Evolutionary conservation across 2,329 filamentous ascomycete genomes (phyloP).

Genomic region (Chrysoporthe deuterocubensis): DNA sequence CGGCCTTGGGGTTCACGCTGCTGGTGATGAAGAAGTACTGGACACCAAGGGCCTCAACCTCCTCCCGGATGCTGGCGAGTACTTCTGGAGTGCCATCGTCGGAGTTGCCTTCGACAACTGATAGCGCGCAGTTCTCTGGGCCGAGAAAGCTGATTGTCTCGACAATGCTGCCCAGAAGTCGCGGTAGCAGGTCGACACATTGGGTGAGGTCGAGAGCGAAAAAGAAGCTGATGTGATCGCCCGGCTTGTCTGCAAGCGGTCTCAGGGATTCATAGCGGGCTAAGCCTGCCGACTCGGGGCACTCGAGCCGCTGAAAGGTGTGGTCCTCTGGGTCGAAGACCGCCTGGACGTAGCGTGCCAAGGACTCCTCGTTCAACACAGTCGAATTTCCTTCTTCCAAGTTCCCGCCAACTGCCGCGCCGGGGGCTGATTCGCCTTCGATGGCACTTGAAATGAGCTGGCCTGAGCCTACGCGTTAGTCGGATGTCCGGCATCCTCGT

Average conservation of each 20-base stretch:
- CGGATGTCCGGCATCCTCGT: not conserved
- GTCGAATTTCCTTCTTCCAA: not conserved
- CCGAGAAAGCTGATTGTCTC: constrained; percentile 48
- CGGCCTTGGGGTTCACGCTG: constrained; percentile 47
- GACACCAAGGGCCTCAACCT: constrained; percentile 44
- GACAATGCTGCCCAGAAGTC: constrained; percentile 49
- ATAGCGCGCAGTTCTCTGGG: constrained; percentile 46
- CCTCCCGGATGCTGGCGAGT: constrained; percentile 45
- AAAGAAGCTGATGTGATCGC: constrained; percentile 41
- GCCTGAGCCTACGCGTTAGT: not conserved
- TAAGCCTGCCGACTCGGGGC: constrained; percentile 19
- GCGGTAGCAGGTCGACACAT: constrained; percentile 47
- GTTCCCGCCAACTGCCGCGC: not conserved
- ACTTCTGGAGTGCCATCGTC: constrained; percentile 54
- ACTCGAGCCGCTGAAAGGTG: constrained; percentile 23
- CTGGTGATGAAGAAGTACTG: constrained; percentile 47
- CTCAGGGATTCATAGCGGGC: constrained; percentile 21
- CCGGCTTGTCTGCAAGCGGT: not conserved
- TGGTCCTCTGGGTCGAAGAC: constrained; percentile 17
- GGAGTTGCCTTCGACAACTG: constrained; percentile 50
- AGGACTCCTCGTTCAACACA: not conserved
- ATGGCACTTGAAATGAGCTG: not conserved
- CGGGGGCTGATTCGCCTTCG: not conserved
- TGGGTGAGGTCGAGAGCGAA: constrained; percentile 56
- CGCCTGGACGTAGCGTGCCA: not conserved